Base-by-base conservation (phyloP, 2,329 filamentous ascomycete genomes). In the Penicillium sp. region DNA sequence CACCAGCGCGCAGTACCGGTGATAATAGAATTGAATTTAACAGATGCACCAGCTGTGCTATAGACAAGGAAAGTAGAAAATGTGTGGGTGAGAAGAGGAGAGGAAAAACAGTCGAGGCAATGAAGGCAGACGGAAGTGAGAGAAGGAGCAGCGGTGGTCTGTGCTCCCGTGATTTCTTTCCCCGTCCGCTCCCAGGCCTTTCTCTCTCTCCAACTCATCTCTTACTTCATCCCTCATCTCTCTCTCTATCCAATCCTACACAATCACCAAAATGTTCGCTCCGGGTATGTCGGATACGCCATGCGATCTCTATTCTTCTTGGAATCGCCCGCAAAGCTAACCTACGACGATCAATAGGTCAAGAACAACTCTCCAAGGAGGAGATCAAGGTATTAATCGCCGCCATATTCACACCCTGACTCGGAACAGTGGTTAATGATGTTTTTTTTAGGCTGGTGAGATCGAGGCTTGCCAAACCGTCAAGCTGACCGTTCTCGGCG, bases 401-500 rank as follows among this genome's bases (percentile, higher is more conserved):
- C 28, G 34, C 23, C 16, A 13, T 29, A 14, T 21, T 45, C 34
- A 18, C 34, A 18, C 13, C 9, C 11, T 9, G 9, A 16, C 24
- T 33, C n/a, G 21, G 11, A 48, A 46, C 18, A 8, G 26, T 52
- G 33, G 24, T 52, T 63, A 57, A 63, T 48, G 29, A 29, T 9
- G 46, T 10, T 10, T 23, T 24, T 26, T 24, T 21, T 45, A 78
- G 76, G 74, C 73, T 48, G 79, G 79, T 67, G 83, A 87, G 71
- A 71, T 78, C 39, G 75, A 81, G 64, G 84, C 84, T 23, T 70
- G 69, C 51, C 72, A 77, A 61, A 82, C 82, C 40, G 75, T 87
- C 64, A 80, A 81, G 68, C 77, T 77, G 68, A 82, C 82, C 46
- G 68, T 81, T 54, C 76, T 77, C 40, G 79, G 80, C 51, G 83